A percentile compares a stretch with the other conserved stretches of the same genome.
Conservation (phyloP, 495 filamentous ascomycete species). For the Filosporella fistucella region DNA sequence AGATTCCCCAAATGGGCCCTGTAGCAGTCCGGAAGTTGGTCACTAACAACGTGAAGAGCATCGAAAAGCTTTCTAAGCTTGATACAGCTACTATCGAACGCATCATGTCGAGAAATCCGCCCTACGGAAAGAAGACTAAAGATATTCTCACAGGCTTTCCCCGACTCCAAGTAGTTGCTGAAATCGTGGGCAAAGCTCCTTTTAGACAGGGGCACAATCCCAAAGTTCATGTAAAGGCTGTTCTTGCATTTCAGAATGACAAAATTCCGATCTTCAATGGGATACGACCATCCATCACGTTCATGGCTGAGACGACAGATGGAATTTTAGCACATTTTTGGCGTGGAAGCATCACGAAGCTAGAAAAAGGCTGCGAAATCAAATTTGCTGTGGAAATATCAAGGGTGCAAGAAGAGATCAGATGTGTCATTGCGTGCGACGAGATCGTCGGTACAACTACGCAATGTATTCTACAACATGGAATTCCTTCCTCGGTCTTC, state of each 20-base stretch:
- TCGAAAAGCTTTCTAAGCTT: constrained; percentile 64
- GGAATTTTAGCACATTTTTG: constrained; percentile 74
- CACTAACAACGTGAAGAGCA: constrained; percentile 60
- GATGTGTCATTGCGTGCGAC: constrained; percentile 80
- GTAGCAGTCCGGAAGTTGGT: constrained; percentile 76
- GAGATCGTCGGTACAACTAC: constrained; percentile 81
- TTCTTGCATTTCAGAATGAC: constrained; percentile 70
- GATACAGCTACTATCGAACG: constrained; percentile 72
- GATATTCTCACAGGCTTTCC: constrained; percentile 68
- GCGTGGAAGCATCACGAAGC: constrained; percentile 62
- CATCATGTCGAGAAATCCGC: constrained; percentile 72
- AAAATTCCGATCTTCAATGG: constrained; percentile 58
- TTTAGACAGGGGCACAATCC: constrained; percentile 15
- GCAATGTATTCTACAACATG: constrained; percentile 54
- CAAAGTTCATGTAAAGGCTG: constrained; percentile 53
- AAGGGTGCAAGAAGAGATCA: constrained; percentile 50
- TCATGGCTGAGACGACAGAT: constrained; percentile 72
- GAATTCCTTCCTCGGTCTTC: constrained; percentile 55
- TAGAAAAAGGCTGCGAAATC: constrained; percentile 60
- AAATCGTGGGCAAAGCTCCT: constrained; percentile 30
- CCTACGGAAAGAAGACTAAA: constrained; percentile 71
- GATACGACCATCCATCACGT: constrained; percentile 61
- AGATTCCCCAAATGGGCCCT: constrained; percentile 77
- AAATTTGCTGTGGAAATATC: constrained; percentile 56
- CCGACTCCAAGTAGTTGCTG: constrained; percentile 52